Evolutionary conservation across 1,284 basidiomycete species (phyloP), one percentile per base, ranked within the genome.

Genomic region (Malassezia yamatoensis): DNA sequence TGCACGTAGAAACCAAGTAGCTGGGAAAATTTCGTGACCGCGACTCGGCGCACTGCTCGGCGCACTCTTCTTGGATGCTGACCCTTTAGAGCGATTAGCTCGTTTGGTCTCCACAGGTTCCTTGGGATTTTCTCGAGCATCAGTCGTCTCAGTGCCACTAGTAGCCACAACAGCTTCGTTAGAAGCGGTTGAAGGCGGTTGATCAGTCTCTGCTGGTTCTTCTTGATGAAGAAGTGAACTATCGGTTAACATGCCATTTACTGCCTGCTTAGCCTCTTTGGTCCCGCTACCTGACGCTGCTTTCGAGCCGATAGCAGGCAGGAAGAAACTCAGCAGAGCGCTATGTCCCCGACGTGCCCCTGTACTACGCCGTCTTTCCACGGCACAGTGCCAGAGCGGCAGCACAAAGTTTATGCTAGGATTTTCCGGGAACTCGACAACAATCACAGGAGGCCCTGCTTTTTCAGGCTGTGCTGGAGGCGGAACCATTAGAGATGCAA

Each of bases 341-440:
- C 59, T 60, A 61, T 51, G 62, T 50, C 29, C 41, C 15, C 16
- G 41, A 11, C 46, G 21, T 18, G 34, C 34, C 4, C 35, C 47
- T 4, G 33, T 4, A 7, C 16, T 13, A 18, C 45, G 43, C 21
- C 34, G 47, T 3, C 67, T 62, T 56, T 69, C 67, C 11, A 69
- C 62, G 13, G 63, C 52, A 51, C 58, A 57, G 37, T 67, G 59
- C 70, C 70, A 72, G 36, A 74, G 48, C 1, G 72, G 72, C 5
- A 74, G 60, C 32, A 70, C 59, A 55, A 71, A 72, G 47, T 68
- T 60, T 52, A 66, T 61, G 54, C 60, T 64, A 15, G 68, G 64
- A 38, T 70, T 70, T 47, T 74, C 72, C n/a, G 67, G 64, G 54
- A 70, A 74, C 51, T 74, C 72, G 35, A 74, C 64, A 7, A 70